These are phyloP conservation scores for Aspergillus persii DNA, from an alignment of 2,329 filamentous ascomycete species.

Conservation along the genomic window DNA sequence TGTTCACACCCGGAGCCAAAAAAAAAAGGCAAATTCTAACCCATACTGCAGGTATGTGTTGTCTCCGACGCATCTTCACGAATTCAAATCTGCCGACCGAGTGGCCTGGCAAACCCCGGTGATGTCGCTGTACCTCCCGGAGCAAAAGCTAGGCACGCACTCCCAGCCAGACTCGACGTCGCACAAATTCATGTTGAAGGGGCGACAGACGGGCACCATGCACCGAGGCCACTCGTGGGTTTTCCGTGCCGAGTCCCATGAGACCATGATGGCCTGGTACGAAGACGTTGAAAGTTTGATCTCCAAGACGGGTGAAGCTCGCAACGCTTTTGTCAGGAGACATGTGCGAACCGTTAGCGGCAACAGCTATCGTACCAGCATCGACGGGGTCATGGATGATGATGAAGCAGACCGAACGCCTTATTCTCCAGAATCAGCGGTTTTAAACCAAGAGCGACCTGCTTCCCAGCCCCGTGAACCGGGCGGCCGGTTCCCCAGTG, in stretches of 20 bases:
- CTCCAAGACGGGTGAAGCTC: constrained; percentile 83
- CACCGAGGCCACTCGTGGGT: constrained; percentile 75
- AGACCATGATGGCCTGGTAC: constrained; percentile 97
- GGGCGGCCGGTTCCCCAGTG: constrained; percentile 96
- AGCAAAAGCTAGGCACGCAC: constrained; percentile 93
- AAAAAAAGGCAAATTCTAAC: constrained; percentile 1
- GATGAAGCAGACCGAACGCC: constrained; percentile 65
- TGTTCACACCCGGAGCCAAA: not conserved
- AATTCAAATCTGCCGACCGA: constrained; percentile 98
- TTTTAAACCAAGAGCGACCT: constrained; percentile 38
- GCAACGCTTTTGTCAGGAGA: constrained; percentile 79
- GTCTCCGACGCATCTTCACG: constrained; percentile 93
- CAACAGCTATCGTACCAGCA: constrained; percentile 60
- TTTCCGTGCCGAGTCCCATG: constrained; percentile 68
- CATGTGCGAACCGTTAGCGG: constrained; percentile 77
- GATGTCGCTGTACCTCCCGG: constrained; percentile 93
- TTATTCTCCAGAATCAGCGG: constrained; percentile 58
- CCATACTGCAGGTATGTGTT: constrained; percentile 73
- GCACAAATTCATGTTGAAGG: constrained; percentile 97
- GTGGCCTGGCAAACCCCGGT: constrained; percentile 76
- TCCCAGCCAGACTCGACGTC: constrained; percentile 79
- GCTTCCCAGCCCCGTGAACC: constrained; percentile 61
- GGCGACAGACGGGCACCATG: constrained; percentile 87
- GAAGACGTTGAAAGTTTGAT: constrained; percentile 88
- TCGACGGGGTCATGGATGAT: constrained; percentile 75